Evolutionary conservation across 306 rosid genomes (phyloP), one percentile per base, ranked within the genome.

Genomic region (Dryas octopetala): DNA sequence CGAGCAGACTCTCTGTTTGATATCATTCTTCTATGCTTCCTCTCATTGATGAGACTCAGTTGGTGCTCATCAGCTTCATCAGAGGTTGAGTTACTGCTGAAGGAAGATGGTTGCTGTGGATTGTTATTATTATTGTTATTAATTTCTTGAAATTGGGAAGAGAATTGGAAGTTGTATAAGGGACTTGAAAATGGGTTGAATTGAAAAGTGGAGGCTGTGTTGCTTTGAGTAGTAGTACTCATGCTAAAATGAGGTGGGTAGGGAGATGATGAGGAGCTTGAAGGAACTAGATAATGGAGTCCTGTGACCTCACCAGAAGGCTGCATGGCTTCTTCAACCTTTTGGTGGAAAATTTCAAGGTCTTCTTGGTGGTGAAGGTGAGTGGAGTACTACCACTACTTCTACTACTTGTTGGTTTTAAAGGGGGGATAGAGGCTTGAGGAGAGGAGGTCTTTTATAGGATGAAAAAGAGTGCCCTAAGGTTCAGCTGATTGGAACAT

Each of bases 1-100:
- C 99, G 91, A 0, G 99, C 99, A 0, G 99, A 95, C 45, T 95
- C 99, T n/a, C 99, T 70, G 76, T 95, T 95, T 0, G 99, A 95
- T 84, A 95, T 89, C 98, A 90, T 95, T 81, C 99, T 78, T 46
- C 99, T 76, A 43, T 90, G 96, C 48, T 89, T 95, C 76, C 99
- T 87, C 83, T 95, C 99, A 6, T 79, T 85, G 81, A 86, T 89
- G 73, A 91, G 89, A 16, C 88, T 70, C 5, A 73, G 80, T 16
- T 93, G 89, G 6, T 88, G 96, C 65, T 90, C 97, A 5, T 95
- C 98, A 2, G 97, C 96, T 69, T 92, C 97, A 48, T 91, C 96
- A 48, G 97, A 91, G 45, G 97, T 91, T n/a, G 96, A 90, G 53
- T 91, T 93, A 74, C 89, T 89, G 80, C 96, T 89, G 66, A 92